These are phyloP conservation scores for Cordyceps javanica DNA, from an alignment of 2,329 filamentous ascomycete species.

Conservation along the genomic window DNA sequence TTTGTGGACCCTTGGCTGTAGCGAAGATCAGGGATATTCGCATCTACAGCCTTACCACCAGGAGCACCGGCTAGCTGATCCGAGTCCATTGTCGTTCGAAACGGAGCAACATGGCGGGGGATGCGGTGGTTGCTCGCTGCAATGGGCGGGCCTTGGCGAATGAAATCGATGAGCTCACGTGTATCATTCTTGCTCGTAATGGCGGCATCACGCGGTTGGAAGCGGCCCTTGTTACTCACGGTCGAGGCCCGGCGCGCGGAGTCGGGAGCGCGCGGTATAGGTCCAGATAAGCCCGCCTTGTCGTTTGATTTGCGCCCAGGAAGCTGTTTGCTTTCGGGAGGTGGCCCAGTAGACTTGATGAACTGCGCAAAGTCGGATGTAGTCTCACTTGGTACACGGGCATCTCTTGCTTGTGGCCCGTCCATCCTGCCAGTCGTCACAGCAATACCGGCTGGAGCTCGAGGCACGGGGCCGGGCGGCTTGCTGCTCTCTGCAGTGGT, in stretches of 20 bases:
- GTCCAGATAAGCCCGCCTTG: slow-evolving; percentile 13
- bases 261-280: slow-evolving; percentile 20
- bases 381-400: slow-evolving; percentile 63
- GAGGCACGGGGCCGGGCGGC: slow-evolving; percentile 18
- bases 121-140: slow-evolving; percentile 57
- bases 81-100: slow-evolving; percentile 78
- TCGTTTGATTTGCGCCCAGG: slow-evolving; percentile 29
- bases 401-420: slow-evolving; percentile 56
- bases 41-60: slow-evolving; percentile 52
- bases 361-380: slow-evolving; percentile 83
- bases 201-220: slow-evolving; percentile 66
- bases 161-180: slow-evolving; percentile 91
- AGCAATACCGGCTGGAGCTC: slow-evolving; percentile 18
- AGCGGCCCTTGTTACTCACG: slow-evolving; percentile 42
- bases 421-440: slow-evolving; percentile 18
- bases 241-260: slow-evolving; percentile 30
- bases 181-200: slow-evolving; percentile 60
- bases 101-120: slow-evolving; percentile 76
- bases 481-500: slow-evolving; percentile 15
- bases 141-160: slow-evolving; percentile 74
- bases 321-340: slow-evolving; percentile 34
- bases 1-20: slow-evolving; percentile 52
- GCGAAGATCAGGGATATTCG: slow-evolving; percentile 49
- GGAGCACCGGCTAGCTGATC: slow-evolving; percentile 59
- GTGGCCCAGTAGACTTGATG: slow-evolving; percentile 68